These are phyloP conservation scores for Amoeboaphelidium occidentale DNA, from an alignment of 371 early-diverging fungal species.

Conservation along the genomic window DNA sequence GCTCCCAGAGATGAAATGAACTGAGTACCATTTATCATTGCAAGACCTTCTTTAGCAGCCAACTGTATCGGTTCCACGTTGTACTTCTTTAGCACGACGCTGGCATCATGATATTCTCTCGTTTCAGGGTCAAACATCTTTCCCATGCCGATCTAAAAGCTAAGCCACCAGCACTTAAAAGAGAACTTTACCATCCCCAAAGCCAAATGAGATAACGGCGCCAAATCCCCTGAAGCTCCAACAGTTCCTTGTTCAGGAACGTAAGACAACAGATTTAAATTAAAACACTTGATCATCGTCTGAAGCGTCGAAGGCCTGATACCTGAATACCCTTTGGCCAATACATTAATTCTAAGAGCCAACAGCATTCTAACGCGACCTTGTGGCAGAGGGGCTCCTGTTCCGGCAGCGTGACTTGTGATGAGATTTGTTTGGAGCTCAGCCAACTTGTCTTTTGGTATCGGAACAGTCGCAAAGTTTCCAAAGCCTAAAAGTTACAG, in stretches of 20 bases:
- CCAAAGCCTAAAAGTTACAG: too few species aligned
- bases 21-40: constrained; percentile 6
- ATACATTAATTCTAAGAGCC: constrained; percentile 3
- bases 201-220: constrained; percentile 3
- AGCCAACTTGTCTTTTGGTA: constrained; percentile 2
- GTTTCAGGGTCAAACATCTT: constrained; percentile 1
- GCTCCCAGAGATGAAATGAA: constrained; percentile 3
- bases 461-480: constrained; percentile 4
- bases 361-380: constrained; percentile 4
- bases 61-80: constrained; percentile 1
- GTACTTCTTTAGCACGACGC: constrained; percentile 1
- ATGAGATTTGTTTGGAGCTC: constrained; percentile 3
- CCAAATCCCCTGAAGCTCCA: constrained; percentile 3
- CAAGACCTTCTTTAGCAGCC: constrained; percentile 2
- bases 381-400: neutral
- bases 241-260: constrained; percentile 5
- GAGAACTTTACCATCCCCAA: constrained; percentile 1
- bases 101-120: neutral
- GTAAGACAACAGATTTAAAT: neutral
- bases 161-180: too few species aligned
- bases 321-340: constrained; percentile 3
- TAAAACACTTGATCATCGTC: constrained; percentile 2
- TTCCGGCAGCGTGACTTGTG: constrained; percentile 3
- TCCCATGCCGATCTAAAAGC: constrained; percentile 2
- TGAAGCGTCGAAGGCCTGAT: neutral